Conservation (phyloP, 768 basidiomycete species). For the Botryobasidium botryosum region DNA sequence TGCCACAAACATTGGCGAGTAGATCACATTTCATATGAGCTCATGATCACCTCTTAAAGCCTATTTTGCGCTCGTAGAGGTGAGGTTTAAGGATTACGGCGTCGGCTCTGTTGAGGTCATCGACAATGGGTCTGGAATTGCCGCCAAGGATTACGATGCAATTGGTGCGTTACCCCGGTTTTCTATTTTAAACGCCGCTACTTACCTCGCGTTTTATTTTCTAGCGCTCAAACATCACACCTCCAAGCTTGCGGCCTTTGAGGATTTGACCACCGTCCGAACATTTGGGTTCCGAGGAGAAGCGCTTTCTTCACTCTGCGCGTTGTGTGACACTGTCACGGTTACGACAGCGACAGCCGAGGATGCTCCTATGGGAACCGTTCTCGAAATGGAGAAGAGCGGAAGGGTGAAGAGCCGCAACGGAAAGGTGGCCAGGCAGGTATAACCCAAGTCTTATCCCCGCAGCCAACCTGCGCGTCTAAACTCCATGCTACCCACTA, state of each 20-base stretch:
- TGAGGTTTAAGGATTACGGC: slow-evolving; percentile 80
- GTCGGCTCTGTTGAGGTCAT: slow-evolving; percentile 67
- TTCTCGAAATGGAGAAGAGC: slow-evolving; percentile 50
- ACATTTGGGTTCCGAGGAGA: slow-evolving; percentile 96
- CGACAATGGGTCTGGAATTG: slow-evolving; percentile 85
- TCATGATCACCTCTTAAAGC: neutral
- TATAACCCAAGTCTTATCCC: slow-evolving; percentile 20
- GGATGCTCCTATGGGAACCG: slow-evolving; percentile 62
- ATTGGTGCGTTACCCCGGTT: slow-evolving; percentile 40
- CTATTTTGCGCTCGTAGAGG: slow-evolving; percentile 35
- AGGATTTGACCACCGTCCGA: slow-evolving; percentile 49
- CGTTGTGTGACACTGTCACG: slow-evolving; percentile 48
- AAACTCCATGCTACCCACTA: slow-evolving; percentile 18
- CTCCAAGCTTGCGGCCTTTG: slow-evolving; percentile 67
- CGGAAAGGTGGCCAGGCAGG: slow-evolving; percentile 62
- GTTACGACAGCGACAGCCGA: slow-evolving; percentile 57
- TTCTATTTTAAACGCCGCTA: no score
- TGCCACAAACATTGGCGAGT: slow-evolving; percentile 67
- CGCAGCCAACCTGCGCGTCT: slow-evolving; percentile 1
- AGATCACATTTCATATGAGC: neutral
- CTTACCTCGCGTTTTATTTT: no score
- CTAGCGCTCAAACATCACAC: slow-evolving; percentile 91
- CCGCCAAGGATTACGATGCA: slow-evolving; percentile 52
- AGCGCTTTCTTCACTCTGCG: slow-evolving; percentile 86
- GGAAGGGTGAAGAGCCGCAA: slow-evolving; percentile 39